A percentile compares a stretch with the other conserved stretches of the same genome.
These are phyloP conservation scores for Boechera divaricarpa DNA, from an alignment of 345 rosid genomes.

Conservation along the genomic window DNA sequence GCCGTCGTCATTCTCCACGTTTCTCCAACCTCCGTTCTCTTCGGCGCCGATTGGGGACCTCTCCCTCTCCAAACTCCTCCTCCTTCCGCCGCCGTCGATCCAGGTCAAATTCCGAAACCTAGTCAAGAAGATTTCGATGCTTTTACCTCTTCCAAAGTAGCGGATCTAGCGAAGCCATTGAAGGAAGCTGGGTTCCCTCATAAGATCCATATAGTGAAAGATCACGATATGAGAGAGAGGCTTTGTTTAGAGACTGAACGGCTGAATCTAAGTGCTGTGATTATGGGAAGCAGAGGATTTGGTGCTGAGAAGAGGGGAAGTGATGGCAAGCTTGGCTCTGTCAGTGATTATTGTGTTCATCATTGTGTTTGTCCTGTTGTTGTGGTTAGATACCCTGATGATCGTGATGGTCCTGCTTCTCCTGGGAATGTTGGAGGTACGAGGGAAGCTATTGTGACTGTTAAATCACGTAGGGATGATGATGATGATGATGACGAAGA, in stretches of 20 bases:
- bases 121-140: conserved; percentile 78
- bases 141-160: conserved; percentile 64
- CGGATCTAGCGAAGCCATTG: conserved; percentile 84
- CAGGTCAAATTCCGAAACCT: conserved; percentile 43
- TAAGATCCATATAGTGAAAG: conserved; percentile 91
- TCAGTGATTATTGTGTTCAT: conserved; percentile 91
- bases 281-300: conserved; percentile 89
- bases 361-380: conserved; percentile 92
- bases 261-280: conserved; percentile 73
- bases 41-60: conserved; percentile 99
- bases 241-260: conserved; percentile 88
- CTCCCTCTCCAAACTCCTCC: conserved; percentile 58
- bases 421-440: conserved; percentile 39
- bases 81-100: conserved; percentile 6
- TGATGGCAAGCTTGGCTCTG: conserved; percentile 87
- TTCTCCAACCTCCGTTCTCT: conserved; percentile 93
- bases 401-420: conserved; percentile 48
- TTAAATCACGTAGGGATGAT: conserved; percentile 41
- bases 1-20: conserved; percentile 95
- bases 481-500: conserved; percentile 34
- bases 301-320: conserved; percentile 82
- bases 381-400: conserved; percentile 83
- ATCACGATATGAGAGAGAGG: conserved; percentile 97
- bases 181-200: conserved; percentile 82
- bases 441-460: conserved; percentile 49